These are phyloP conservation scores for Apophysomyces elegans DNA, from an alignment of 371 early-diverging fungal species.

Conservation along the genomic window DNA sequence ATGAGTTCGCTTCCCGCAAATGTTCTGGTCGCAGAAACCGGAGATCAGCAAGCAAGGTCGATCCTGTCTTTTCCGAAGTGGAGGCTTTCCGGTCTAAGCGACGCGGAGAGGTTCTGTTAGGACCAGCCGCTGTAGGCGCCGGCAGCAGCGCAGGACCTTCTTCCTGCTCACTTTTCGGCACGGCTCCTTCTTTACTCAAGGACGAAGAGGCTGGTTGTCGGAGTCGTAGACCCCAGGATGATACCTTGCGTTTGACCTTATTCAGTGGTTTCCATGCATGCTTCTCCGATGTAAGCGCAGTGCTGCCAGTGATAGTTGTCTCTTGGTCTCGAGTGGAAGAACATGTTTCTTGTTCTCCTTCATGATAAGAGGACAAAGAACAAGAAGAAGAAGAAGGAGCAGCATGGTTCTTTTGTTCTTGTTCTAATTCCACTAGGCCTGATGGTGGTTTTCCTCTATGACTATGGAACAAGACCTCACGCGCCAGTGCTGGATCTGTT, in stretches of 20 bases:
- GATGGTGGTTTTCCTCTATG: not conserved
- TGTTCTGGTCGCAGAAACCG: not conserved
- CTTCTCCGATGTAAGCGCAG: not conserved
- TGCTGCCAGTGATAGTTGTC: too few species aligned
- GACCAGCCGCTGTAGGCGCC: too few species aligned
- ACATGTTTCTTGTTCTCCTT: too few species aligned
- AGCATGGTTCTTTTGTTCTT: not conserved
- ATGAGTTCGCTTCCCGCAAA: not conserved
- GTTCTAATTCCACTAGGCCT: not conserved
- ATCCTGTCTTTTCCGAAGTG: not conserved
- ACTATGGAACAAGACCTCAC: not conserved
- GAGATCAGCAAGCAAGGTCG: not conserved
- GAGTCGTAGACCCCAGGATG: not conserved
- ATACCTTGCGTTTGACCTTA: not conserved
- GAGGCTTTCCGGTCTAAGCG: not conserved
- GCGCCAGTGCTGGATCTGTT: not conserved
- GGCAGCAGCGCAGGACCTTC: too few species aligned
- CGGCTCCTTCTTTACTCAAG: not conserved
- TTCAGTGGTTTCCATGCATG: not conserved
- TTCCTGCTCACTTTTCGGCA: too few species aligned
- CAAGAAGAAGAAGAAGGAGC: not conserved
- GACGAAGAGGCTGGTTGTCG: not conserved
- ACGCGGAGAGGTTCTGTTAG: too few species aligned
- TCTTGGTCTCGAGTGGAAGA: too few species aligned
- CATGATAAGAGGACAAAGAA: too few species aligned